phyloP scores from a whole-genome alignment of 1,284 basidiomycete species.

The Coriolopsis trogii region DNA sequence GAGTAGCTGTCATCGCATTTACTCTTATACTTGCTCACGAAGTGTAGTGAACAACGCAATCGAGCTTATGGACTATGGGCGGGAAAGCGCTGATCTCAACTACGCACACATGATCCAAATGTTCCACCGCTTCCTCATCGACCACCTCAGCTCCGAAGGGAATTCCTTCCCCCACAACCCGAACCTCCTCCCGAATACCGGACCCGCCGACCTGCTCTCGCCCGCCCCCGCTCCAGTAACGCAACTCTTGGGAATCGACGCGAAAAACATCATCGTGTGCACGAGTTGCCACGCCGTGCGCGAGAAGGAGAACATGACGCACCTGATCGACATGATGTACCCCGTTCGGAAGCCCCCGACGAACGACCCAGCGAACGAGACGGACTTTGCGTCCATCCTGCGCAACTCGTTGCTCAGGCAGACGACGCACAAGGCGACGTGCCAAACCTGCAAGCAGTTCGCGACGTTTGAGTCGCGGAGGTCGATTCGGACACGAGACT shows the following conservation, averaged over 20 bases:
- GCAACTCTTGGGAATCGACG: constrained; percentile 80
- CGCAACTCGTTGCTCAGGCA: constrained; percentile 81
- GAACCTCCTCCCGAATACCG: constrained; percentile 43
- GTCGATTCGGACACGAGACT: constrained; percentile 63
- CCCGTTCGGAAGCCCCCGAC: constrained; percentile 71
- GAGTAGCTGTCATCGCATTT: constrained; percentile 32
- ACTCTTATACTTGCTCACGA: not conserved
- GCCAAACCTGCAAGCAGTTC: constrained; percentile 81
- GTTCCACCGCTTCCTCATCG: constrained; percentile 93
- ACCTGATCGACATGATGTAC: constrained; percentile 89
- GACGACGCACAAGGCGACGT: constrained; percentile 84
- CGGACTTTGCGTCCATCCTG: constrained; percentile 75
- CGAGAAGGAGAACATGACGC: constrained; percentile 75
- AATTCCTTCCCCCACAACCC: constrained; percentile 67
- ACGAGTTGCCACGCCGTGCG: constrained; percentile 71
- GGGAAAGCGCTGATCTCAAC: constrained; percentile 69
- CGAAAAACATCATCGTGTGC: constrained; percentile 78
- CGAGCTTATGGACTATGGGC: constrained; percentile 89
- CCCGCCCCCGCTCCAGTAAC: constrained; percentile 68
- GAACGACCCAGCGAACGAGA: constrained; percentile 51
- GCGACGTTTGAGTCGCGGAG: constrained; percentile 75
- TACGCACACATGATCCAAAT: constrained; percentile 92
- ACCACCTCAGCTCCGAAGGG: constrained; percentile 74
- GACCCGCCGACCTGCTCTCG: constrained; percentile 33
- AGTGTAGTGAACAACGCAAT: constrained; percentile 66